Evolutionary conservation across 169 alveolate species (phyloP), one percentile per base, ranked within the genome.

Genomic region (Cryptosporidium parvum): DNA sequence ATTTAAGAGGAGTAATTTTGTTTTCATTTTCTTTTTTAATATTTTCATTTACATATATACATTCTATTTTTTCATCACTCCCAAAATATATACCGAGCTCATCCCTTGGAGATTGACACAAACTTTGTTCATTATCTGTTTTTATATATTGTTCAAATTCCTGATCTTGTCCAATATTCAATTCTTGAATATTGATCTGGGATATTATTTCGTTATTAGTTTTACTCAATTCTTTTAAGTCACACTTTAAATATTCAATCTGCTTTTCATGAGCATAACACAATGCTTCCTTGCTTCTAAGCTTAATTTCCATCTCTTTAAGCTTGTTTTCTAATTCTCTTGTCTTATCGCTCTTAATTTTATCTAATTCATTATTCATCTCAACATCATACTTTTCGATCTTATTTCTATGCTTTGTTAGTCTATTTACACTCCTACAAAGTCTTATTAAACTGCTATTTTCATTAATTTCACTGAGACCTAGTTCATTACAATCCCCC

Each of bases 321-420:
- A 80, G 68, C 33, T 26, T 80, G 2, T 26, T 39, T 31, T 80
- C 89, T n/a, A 80, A 42, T 21, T 61, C 62, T 18, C 52, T 80
- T 9, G 21, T 31, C 51, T 53, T 37, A 14, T 80, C 89, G 9
- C 45, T 62, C 29, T 67, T 67, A n/a, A 62, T 44, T 16, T 31
- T n/a, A 26, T 80, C 69, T n/a, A 80, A 48, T 33, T 80, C 89
- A 44, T 33, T 65, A 51, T 80, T 80, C 31, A 80, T 51, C 9
- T 80, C 75, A 21, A 29, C 33, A 62, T 80, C 89, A 35, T 80
- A 80, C 62, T 44, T 80, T 37, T 80, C 89, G 26, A 80, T 59
- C 29, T 42, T 67, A 21, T 45, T 26, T 29, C 75, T 61, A 56
- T 80, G 89, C 35, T 62, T 59, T 39, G 75, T 59, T n/a, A 80